These are phyloP conservation scores for Goffeauzyma gilvescens DNA, from an alignment of 768 basidiomycete species.

Conservation along the genomic window DNA sequence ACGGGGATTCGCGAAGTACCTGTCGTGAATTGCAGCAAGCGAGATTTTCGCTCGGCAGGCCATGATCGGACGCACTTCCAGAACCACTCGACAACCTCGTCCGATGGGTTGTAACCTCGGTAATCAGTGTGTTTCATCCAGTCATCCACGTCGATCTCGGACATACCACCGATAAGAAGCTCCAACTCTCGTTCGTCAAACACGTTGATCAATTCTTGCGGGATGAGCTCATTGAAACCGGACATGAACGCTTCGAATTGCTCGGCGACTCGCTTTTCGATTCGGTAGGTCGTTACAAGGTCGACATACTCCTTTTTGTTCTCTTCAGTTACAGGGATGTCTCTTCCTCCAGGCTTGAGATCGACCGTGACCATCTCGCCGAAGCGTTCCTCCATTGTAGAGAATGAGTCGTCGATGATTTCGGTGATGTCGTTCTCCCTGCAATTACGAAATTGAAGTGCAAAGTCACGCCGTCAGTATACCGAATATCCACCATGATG, in stretches of 20 bases:
- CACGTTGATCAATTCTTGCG: slow-evolving; percentile 90
- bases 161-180: slow-evolving; percentile 95
- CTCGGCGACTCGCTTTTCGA: slow-evolving; percentile 89
- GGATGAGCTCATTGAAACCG: slow-evolving; percentile 98
- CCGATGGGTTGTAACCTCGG: slow-evolving; percentile 41
- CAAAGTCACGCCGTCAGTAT: not conserved
- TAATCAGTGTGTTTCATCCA: slow-evolving; percentile 99
- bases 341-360: slow-evolving; percentile 68
- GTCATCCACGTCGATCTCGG: slow-evolving; percentile 97
- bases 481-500: slow-evolving; percentile 1
- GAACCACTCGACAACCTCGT: slow-evolving; percentile 79
- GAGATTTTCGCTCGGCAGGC: slow-evolving; percentile 96
- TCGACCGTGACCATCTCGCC: slow-evolving; percentile 97
- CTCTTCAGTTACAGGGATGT: slow-evolving; percentile 75
- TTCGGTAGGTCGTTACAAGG: slow-evolving; percentile 83
- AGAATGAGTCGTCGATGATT: slow-evolving; percentile 93
- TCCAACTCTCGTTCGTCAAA: slow-evolving; percentile 89
- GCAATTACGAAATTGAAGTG: no score
- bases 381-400: slow-evolving; percentile 89
- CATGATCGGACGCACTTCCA: slow-evolving; percentile 97
- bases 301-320: slow-evolving; percentile 99
- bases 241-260: slow-evolving; percentile 99
- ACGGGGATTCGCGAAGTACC: slow-evolving; percentile 82
- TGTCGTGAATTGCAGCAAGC: slow-evolving; percentile 86
- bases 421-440: slow-evolving; percentile 94